Conservation (phyloP, 306 rosid genomes). For the Hippophae gyantsensis region DNA sequence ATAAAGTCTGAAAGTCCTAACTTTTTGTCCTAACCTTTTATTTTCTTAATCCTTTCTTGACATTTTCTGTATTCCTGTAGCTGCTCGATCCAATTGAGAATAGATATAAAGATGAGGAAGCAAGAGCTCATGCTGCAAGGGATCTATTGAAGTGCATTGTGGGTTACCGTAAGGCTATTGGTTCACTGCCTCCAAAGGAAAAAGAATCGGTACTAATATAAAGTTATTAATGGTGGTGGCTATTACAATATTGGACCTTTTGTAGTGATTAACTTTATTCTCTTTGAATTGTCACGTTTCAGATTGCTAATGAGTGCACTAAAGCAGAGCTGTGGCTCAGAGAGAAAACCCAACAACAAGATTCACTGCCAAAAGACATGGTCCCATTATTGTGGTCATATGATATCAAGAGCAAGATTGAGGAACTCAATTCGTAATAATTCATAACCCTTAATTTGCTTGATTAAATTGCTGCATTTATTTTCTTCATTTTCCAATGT, state of each 20-base stretch:
- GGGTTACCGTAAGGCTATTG: constrained; percentile 26
- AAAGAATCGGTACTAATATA: constrained; percentile 25
- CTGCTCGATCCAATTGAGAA: constrained; percentile 64
- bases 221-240: not conserved
- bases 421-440: constrained; percentile 54
- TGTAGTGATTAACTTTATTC: constrained; percentile 5
- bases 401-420: constrained; percentile 47
- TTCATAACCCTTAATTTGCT: constrained; percentile 20
- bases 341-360: constrained; percentile 60
- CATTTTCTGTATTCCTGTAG: constrained; percentile 27
- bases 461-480: not conserved
- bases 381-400: constrained; percentile 58
- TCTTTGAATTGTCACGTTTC: constrained; percentile 11
- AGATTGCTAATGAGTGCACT: constrained; percentile 49
- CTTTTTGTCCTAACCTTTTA: not conserved
- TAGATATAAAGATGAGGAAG: constrained; percentile 59
- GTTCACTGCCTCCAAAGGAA: constrained; percentile 30
- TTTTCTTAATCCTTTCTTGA: constrained; percentile 12
- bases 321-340: constrained; percentile 65
- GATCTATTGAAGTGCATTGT: constrained; percentile 33
- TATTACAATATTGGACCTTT: not conserved
- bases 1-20: constrained; percentile 9
- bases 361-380: constrained; percentile 44
- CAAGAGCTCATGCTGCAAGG: constrained; percentile 45
- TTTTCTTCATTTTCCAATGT: not conserved